A percentile compares a stretch with the other conserved stretches of the same genome.
Evolutionary conservation across 352 stramenopile genomes (phyloP).

Genomic region (Phytophthora litchii): DNA sequence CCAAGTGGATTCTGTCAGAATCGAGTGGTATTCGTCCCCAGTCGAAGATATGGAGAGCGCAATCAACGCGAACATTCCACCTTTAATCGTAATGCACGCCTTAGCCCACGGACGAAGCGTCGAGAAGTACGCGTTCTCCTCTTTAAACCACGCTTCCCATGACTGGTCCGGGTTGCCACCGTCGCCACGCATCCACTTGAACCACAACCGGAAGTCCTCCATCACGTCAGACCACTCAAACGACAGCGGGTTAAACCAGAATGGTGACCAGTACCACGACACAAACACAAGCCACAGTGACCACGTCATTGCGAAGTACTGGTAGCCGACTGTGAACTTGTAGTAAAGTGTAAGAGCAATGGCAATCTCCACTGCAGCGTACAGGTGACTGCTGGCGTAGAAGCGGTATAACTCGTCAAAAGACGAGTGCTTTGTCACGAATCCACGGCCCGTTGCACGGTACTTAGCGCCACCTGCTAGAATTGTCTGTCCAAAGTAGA

Average conservation of each 20-base stretch:
- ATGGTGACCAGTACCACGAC: slow-evolving; percentile 92
- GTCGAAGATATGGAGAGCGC: slow-evolving; percentile 87
- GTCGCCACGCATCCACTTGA: slow-evolving; percentile 95
- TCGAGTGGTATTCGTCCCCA: slow-evolving; percentile 67
- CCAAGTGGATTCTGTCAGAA: slow-evolving; percentile 58
- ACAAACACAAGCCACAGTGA: slow-evolving; percentile 95
- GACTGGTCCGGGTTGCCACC: slow-evolving; percentile 93
- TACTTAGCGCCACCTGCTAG: slow-evolving; percentile 98
- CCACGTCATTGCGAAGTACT: slow-evolving; percentile 98
- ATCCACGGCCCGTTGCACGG: slow-evolving; percentile 96
- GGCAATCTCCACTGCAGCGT: slow-evolving; percentile 93
- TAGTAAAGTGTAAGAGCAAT: slow-evolving; percentile 94
- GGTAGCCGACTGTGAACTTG: slow-evolving; percentile 92
- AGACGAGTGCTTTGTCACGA: slow-evolving; percentile 98
- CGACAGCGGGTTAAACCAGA: slow-evolving; percentile 98
- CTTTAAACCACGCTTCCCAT: slow-evolving; percentile 96
- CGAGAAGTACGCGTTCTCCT: slow-evolving; percentile 95
- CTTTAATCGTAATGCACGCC: slow-evolving; percentile 90
- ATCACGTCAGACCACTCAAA: slow-evolving; percentile 96
- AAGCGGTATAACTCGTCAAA: slow-evolving; percentile 99
- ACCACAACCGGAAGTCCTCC: slow-evolving; percentile 89
- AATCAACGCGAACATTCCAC: slow-evolving; percentile 87
- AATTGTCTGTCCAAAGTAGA: slow-evolving; percentile 99
- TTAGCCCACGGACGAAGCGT: slow-evolving; percentile 91
- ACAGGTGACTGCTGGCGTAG: slow-evolving; percentile 98